These are phyloP conservation scores for Sphagnum contortum DNA, from an alignment of 225 moss, liverwort and hornwort genomes.

Conservation along the genomic window DNA sequence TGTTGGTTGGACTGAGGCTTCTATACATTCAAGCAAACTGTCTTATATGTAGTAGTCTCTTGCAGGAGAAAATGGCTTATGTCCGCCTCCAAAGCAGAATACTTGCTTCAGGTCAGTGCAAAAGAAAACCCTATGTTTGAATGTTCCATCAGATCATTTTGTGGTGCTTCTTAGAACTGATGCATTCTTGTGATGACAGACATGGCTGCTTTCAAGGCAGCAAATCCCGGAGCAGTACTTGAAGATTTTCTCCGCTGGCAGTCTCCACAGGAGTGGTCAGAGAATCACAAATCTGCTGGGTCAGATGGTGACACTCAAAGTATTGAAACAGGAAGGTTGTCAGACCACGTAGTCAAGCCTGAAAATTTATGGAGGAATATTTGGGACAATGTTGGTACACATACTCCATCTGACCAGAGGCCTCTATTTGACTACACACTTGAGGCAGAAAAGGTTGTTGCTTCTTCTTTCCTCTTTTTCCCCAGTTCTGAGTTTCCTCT, in stretches of 20 bases:
- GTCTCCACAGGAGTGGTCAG: constrained; percentile 38
- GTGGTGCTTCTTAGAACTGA: background rate
- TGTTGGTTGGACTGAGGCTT: background rate
- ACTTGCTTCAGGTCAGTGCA: constrained; percentile 59
- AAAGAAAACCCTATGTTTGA: background rate
- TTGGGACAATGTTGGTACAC: constrained; percentile 45
- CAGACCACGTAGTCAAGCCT: constrained; percentile 61
- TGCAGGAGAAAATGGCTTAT: constrained; percentile 52
- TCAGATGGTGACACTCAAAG: constrained; percentile 27
- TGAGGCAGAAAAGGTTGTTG: constrained; percentile 85
- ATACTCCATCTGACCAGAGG: constrained; percentile 37
- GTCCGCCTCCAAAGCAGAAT: constrained; percentile 46
- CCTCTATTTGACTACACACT: constrained; percentile 60
- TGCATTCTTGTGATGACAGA: constrained; percentile 17
- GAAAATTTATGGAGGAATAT: constrained; percentile 57
- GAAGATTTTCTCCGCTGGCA: constrained; percentile 78
- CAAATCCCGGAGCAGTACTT: constrained; percentile 53
- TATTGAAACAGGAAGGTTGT: constrained; percentile 46
- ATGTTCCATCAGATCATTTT: background rate
- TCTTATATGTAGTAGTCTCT: constrained; percentile 2
- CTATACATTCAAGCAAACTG: background rate
- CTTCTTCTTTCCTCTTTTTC: background rate
- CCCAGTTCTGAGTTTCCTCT: background rate
- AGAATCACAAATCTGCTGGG: constrained; percentile 13
- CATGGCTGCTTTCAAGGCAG: constrained; percentile 70